These are phyloP conservation scores for Cardiospermum halicacabum DNA, from an alignment of 345 rosid genomes.

Conservation along the genomic window DNA sequence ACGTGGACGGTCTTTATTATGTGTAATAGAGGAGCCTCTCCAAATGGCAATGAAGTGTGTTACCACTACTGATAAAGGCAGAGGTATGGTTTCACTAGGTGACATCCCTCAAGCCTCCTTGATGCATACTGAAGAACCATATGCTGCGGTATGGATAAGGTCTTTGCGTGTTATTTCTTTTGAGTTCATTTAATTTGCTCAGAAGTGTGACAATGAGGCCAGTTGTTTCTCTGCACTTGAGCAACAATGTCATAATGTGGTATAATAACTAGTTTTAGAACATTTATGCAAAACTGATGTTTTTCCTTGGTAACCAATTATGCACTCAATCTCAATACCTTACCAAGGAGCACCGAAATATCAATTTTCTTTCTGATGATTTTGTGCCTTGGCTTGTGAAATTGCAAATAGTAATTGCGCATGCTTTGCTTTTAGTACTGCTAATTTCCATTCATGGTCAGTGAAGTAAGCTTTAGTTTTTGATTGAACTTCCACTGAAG, in stretches of 20 bases:
- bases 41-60: slow-evolving; percentile 42
- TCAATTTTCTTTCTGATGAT: neutral
- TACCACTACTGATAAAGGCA: slow-evolving; percentile 59
- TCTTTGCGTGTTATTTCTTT: slow-evolving; percentile 8
- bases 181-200: no score
- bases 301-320: neutral
- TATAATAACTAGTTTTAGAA: neutral
- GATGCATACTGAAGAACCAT: slow-evolving; percentile 71
- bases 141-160: slow-evolving; percentile 52
- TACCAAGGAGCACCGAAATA: neutral
- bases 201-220: neutral
- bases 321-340: neutral
- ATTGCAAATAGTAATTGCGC: neutral
- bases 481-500: neutral
- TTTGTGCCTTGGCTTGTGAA: neutral
- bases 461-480: neutral
- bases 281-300: neutral
- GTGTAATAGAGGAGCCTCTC: slow-evolving; percentile 36
- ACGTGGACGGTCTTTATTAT: slow-evolving; percentile 13
- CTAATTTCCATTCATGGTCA: slow-evolving; percentile 2
- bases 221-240: neutral
- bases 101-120: slow-evolving; percentile 67
- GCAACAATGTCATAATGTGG: neutral
- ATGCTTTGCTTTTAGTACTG: neutral
- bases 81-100: slow-evolving; percentile 57